These are phyloP conservation scores for Platanthera zijinensis DNA, from an alignment of 106 monocot species.

Conservation along the genomic window DNA sequence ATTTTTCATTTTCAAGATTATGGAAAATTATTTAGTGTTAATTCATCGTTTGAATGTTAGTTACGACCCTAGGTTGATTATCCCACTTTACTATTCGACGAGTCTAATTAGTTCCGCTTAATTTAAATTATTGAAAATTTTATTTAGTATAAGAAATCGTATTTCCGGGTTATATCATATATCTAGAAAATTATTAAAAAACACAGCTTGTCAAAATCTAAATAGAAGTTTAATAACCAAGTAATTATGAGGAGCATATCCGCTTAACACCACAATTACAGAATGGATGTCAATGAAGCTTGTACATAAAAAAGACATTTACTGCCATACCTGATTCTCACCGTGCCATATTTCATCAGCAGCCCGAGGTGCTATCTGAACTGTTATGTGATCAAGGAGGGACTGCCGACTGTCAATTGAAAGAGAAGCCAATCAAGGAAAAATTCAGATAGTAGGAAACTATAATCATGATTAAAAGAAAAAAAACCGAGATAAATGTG, in stretches of 20 bases:
- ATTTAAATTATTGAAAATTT: too few species aligned
- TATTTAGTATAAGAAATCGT: too few species aligned
- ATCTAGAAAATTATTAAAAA: too few species aligned
- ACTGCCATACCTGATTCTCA: slow-evolving; percentile 43
- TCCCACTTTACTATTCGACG: too few species aligned
- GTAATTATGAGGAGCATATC: background rate
- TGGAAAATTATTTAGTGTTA: too few species aligned
- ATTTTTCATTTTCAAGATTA: too few species aligned
- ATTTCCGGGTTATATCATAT: too few species aligned
- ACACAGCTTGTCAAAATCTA: too few species aligned
- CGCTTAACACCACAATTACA: background rate
- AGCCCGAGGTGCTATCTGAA: slow-evolving; percentile 78
- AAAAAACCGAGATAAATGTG: too few species aligned
- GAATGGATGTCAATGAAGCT: background rate
- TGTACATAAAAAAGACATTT: background rate
- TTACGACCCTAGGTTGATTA: too few species aligned
- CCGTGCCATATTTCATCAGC: slow-evolving; percentile 89
- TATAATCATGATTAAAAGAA: background rate
- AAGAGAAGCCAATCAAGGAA: slow-evolving; percentile 4
- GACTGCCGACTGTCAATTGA: slow-evolving; percentile 51
- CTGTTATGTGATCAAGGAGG: slow-evolving; percentile 80
- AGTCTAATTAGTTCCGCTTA: too few species aligned
- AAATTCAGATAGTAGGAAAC: background rate
- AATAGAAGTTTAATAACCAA: background rate
- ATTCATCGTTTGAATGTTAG: too few species aligned